Conservation (phyloP, 2,329 filamentous ascomycete species). For the Aspergillus udagawae region DNA sequence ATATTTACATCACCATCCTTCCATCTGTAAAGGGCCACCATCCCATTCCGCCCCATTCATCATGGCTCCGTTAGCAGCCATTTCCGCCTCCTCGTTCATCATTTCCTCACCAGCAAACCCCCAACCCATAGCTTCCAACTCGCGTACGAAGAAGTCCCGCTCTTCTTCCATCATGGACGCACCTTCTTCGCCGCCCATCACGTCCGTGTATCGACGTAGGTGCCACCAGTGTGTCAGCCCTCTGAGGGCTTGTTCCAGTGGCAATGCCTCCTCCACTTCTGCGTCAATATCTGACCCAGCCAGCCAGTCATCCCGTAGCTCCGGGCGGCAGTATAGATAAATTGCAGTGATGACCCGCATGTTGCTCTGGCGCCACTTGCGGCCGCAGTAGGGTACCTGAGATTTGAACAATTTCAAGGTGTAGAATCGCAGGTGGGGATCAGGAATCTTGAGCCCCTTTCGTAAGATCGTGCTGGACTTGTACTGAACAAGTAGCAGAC, state of each 20-base stretch:
- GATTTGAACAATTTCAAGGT: slow-evolving; percentile 98
- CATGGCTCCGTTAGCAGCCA: slow-evolving; percentile 20
- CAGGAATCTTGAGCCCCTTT: slow-evolving; percentile 85
- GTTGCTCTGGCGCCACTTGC: slow-evolving; percentile 96
- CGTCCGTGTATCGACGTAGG: slow-evolving; percentile 72
- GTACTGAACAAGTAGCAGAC: slow-evolving; percentile 89
- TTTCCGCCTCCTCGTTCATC: slow-evolving; percentile 25
- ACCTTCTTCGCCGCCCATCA: slow-evolving; percentile 55
- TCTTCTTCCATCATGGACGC: slow-evolving; percentile 63
- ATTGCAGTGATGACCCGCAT: slow-evolving; percentile 99
- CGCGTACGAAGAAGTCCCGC: slow-evolving; percentile 73
- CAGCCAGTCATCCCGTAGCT: slow-evolving; percentile 92
- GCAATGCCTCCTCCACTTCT: slow-evolving; percentile 88
- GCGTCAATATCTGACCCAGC: slow-evolving; percentile 84
- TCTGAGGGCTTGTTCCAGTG: slow-evolving; percentile 83
- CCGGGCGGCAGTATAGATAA: slow-evolving; percentile 87
- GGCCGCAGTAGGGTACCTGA: slow-evolving; percentile 94
- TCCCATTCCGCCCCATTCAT: slow-evolving; percentile 35
- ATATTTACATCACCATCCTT: slow-evolving; percentile 23
- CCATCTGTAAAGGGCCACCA: slow-evolving; percentile 33
- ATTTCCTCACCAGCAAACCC: slow-evolving; percentile 38
- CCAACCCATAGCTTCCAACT: slow-evolving; percentile 68
- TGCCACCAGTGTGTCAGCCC: slow-evolving; percentile 95
- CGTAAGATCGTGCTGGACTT: slow-evolving; percentile 90
- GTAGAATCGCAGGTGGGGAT: slow-evolving; percentile 82